These are phyloP conservation scores for Cucurbita moschata DNA, from an alignment of 306 rosid species.

Conservation along the genomic window DNA sequence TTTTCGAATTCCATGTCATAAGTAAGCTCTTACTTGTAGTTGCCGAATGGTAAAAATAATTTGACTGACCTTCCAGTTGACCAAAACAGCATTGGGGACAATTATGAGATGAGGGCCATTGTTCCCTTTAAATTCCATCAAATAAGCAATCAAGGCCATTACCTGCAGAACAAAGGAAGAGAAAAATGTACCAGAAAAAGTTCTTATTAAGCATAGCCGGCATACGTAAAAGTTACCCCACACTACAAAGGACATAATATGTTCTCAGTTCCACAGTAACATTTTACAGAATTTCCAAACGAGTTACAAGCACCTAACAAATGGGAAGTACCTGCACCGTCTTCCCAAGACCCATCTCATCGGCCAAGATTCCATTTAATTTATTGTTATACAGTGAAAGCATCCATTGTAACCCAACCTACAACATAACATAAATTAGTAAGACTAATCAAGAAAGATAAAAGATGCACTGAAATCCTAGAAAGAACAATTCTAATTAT, in stretches of 20 bases:
- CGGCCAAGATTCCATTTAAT: slow-evolving; percentile 92
- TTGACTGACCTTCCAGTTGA: slow-evolving; percentile 83
- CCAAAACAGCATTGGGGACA: slow-evolving; percentile 98
- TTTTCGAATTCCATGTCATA: slow-evolving; percentile 9
- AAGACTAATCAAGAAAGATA: neutral
- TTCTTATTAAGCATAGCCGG: neutral
- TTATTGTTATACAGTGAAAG: slow-evolving; percentile 96
- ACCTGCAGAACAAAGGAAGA: slow-evolving; percentile 36
- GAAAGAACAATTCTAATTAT: slow-evolving; percentile 7
- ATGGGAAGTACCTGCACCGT: slow-evolving; percentile 74
- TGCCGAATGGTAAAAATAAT: neutral
- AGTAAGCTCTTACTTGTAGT: neutral
- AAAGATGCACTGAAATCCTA: neutral
- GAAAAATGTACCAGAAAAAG: neutral
- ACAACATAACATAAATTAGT: slow-evolving; percentile 11
- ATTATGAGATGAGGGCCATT: slow-evolving; percentile 99
- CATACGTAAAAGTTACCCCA: neutral
- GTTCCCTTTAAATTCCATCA: slow-evolving; percentile 98
- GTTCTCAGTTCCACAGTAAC: neutral
- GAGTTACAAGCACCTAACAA: neutral
- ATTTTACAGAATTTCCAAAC: neutral
- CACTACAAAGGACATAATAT: neutral
- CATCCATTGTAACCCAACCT: slow-evolving; percentile 99
- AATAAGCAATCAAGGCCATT: slow-evolving; percentile 95
- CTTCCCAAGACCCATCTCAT: slow-evolving; percentile 99